Evolutionary conservation across 2,329 filamentous ascomycete species (phyloP), one percentile per base, ranked within the genome.

Genomic region (Alternaria sp.): DNA sequence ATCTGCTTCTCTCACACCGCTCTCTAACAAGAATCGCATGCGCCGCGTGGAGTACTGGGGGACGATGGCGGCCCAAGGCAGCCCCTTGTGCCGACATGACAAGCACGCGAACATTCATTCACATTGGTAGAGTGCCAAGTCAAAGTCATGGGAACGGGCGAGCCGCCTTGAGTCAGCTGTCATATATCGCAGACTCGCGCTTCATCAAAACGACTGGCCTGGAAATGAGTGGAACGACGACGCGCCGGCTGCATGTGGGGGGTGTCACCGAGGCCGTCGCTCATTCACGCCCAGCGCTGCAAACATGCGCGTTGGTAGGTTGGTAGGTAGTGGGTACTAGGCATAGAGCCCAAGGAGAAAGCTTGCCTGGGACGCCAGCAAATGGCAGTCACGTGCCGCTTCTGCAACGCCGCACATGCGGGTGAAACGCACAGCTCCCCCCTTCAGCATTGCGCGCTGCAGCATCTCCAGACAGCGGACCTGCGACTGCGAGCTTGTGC

Each of bases 371-470:
- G 40, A 17, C 31, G 26, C 21, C 34, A 40, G 46, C 17, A 14
- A 48, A 31, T 14, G 14, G 28, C 40, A 21, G 55, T 57, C 55
- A 57, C 55, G 50, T 57, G 55, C 28, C 26, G 7, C 3, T 24
- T 36, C 49, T 54, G 51, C 55, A 54, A 48, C 51, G 41, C 51
- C 51, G 49, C 41, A 39, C 41, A 37, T 44, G 39, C 51, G 36
- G 55, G 51, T 61, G 55, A 55, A 58, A 61, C 58, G 48, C 41
- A 39, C 42, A 33, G 21, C 45, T 41, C 58, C 66, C 70, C 67
- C 68, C 68, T 71, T 67, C 63, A 58, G 61, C 28, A 9, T 34
- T 39, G 56, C 63, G 55, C 45, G 54, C 63, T 8, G 17, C 34
- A 21, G 36, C 36, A n/a, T 26, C 7, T 42, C 40, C 11, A 42